Conservation (phyloP, 1,139 yeast genomes). For the Yamadazyma blattariae region DNA sequence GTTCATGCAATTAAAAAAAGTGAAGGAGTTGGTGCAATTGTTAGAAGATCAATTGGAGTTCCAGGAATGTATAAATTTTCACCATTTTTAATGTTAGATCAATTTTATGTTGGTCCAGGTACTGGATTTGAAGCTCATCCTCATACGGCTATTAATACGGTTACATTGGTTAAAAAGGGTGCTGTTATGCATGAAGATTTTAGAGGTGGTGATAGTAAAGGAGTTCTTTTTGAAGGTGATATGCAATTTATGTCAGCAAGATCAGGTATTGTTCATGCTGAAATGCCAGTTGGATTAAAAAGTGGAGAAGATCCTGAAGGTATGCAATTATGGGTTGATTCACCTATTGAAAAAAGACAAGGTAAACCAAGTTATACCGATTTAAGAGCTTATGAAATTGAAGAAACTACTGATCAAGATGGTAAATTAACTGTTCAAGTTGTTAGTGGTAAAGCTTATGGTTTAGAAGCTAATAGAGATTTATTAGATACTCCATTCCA, state of each 20-base stretch:
- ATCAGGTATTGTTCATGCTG: constrained; percentile 80
- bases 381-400: constrained; percentile 68
- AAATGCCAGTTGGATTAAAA: constrained; percentile 70
- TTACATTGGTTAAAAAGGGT: constrained; percentile 72
- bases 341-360: constrained; percentile 68
- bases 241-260: constrained; percentile 97
- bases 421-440: constrained; percentile 70
- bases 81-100: constrained; percentile 85
- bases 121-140: constrained; percentile 89
- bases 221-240: constrained; percentile 80
- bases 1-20: constrained; percentile 70
- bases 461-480: constrained; percentile 69
- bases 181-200: constrained; percentile 89
- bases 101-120: constrained; percentile 57
- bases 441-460: constrained; percentile 75
- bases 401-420: constrained; percentile 57
- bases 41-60: constrained; percentile 78
- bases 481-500: constrained; percentile 84
- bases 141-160: constrained; percentile 88
- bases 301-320: constrained; percentile 64
- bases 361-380: constrained; percentile 81
- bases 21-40: constrained; percentile 88
- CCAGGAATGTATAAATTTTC: constrained; percentile 66
- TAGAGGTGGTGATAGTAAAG: constrained; percentile 51
- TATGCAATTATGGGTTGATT: constrained; percentile 89